A percentile compares a stretch with the other conserved stretches of the same genome.
These are phyloP conservation scores for Fusarium dlaminii DNA, from an alignment of 2,329 filamentous ascomycete genomes.

Conservation along the genomic window DNA sequence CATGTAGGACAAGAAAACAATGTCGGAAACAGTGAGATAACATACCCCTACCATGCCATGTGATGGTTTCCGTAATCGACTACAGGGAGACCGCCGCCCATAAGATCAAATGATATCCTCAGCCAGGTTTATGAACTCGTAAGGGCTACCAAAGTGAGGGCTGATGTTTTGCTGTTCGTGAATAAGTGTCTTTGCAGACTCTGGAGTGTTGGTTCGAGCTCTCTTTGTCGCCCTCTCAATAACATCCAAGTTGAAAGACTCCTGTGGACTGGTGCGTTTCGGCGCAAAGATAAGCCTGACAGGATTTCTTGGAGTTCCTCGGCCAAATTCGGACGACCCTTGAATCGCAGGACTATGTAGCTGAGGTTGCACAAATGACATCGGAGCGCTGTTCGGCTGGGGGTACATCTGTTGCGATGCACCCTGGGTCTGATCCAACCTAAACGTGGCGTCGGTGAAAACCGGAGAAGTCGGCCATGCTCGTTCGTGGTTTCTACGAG, in stretches of 20 bases:
- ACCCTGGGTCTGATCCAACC: slow-evolving; percentile 47
- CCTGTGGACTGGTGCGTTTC: slow-evolving; percentile 12
- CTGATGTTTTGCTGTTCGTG: slow-evolving; percentile 53
- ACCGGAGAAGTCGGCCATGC: slow-evolving; percentile 18
- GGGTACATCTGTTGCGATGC: slow-evolving; percentile 53
- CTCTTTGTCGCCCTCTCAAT: slow-evolving; percentile 56
- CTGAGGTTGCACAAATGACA: slow-evolving; percentile 21
- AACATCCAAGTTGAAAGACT: slow-evolving; percentile 11
- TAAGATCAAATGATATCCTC: neutral
- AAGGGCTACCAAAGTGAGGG: slow-evolving; percentile 37
- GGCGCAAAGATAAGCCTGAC: slow-evolving; percentile 1
- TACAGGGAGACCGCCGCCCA: neutral
- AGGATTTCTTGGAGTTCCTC: slow-evolving; percentile 7
- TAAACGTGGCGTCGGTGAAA: slow-evolving; percentile 16
- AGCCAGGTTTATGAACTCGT: slow-evolving; percentile 6
- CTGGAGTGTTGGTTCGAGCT: slow-evolving; percentile 48
- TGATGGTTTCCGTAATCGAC: neutral
- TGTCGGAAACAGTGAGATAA: neutral
- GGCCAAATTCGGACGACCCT: slow-evolving; percentile 3
- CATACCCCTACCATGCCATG: neutral
- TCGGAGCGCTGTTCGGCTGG: slow-evolving; percentile 36
- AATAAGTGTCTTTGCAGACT: slow-evolving; percentile 56
- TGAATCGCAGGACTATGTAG: slow-evolving; percentile 21
- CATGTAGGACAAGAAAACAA: neutral
- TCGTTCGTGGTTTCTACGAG: slow-evolving; percentile 52